phyloP scores from a whole-genome alignment of 768 basidiomycete species.

The Naganishia antarctica region DNA sequence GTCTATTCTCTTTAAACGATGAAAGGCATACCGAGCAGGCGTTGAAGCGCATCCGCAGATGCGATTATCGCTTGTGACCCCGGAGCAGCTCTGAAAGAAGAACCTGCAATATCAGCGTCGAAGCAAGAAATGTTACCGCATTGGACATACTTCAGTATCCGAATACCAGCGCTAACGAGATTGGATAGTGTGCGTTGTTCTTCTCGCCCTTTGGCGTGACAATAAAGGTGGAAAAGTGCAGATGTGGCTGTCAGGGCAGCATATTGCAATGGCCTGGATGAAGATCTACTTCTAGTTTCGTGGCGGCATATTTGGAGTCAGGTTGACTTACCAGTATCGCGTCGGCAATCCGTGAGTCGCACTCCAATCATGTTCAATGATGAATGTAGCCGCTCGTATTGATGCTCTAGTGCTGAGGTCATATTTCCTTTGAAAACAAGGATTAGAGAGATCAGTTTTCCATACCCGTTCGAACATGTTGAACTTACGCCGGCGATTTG shows the following conservation, averaged over 20 bases:
- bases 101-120: no score
- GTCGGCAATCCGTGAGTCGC: neutral
- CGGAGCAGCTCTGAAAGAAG: no score
- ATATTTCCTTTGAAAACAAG: neutral
- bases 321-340: slow-evolving; percentile 1
- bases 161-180: no score
- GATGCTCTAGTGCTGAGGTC: neutral
- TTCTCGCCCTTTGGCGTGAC: neutral
- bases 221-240: neutral
- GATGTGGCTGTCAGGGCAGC: neutral
- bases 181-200: neutral
- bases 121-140: no score
- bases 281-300: no score
- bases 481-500: neutral
- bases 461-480: neutral
- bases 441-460: neutral
- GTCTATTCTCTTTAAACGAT: no score
- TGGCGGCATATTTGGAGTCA: neutral
- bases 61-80: no score
- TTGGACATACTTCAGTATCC: no score
- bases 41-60: no score
- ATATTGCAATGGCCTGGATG: neutral
- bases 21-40: no score
- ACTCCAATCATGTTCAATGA: neutral
- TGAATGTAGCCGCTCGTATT: neutral